These are phyloP conservation scores for Agrostemma githago DNA, from an alignment of 148 eudicot genomes.

Conservation along the genomic window DNA sequence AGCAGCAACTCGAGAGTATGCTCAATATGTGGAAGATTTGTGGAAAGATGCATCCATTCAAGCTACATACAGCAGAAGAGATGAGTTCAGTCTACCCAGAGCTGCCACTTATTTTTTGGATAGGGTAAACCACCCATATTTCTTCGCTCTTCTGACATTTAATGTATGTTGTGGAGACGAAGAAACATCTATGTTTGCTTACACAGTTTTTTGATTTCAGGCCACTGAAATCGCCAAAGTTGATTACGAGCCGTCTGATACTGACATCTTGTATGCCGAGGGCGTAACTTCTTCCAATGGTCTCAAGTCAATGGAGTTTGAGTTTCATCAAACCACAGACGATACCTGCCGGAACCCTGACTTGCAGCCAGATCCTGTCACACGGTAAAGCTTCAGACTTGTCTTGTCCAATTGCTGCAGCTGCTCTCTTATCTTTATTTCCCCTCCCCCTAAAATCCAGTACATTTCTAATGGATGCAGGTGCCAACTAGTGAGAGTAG, in stretches of 20 bases:
- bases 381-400: conserved; percentile 32
- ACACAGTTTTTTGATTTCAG: conserved; percentile 29
- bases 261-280: conserved; percentile 58
- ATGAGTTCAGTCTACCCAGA: conserved; percentile 61
- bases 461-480: conserved; percentile 22
- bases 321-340: conserved; percentile 32
- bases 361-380: conserved; percentile 34
- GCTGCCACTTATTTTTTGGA: conserved; percentile 64
- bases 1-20: conserved; percentile 70
- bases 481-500: conserved; percentile 55
- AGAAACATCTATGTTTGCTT: neutral
- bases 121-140: conserved; percentile 39
- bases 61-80: conserved; percentile 57
- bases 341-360: conserved; percentile 33
- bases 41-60: conserved; percentile 76
- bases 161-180: neutral
- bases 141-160: conserved; percentile 1
- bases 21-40: conserved; percentile 60
- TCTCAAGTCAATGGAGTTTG: conserved; percentile 47
- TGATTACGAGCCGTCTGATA: conserved; percentile 72
- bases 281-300: conserved; percentile 51
- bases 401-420: neutral
- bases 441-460: neutral
- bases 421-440: neutral
- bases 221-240: conserved; percentile 61